Base-by-base conservation (phyloP, 2,329 filamentous ascomycete genomes). In the Eutypa lata region DNA sequence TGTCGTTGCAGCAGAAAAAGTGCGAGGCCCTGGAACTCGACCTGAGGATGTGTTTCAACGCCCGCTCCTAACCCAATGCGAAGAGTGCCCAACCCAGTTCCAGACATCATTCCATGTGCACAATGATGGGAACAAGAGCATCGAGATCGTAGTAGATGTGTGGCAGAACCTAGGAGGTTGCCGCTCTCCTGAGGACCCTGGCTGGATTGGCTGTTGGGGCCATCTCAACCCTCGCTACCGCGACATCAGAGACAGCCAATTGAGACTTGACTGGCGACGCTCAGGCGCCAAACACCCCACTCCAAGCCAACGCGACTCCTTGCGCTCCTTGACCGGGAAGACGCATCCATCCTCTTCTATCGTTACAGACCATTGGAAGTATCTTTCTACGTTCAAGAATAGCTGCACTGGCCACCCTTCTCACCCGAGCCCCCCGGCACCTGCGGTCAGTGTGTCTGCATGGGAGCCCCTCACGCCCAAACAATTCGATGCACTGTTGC, bases 181-280 rank as follows among this genome's bases (percentile, higher is more conserved):
- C 19, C 52, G 44, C 3, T n/a, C 16, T 10, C 54, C 54, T n/a
- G 40, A 31, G 18, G 10, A 22, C 3, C 40, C 52, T 33, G 54
- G 54, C 37, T 56, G 54, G 54, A 11, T 48, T 16, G 54, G 48
- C 19, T 56, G 54, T 28, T 56, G 54, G 54, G 54, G 54, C 13
- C 42, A 37, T 16, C 37, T 52, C 40, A 56, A 56, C 14, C 47
- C 51, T 18, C 54, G 54, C 2, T 47, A 52, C 33, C 13, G 37
- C 44, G 24, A 11, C n/a, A 19, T 16, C n/a, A n/a, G n/a, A 16
- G 53, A 50, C 16, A 44, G 50, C 8, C 33, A 50, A 16, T 43
- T 45, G 26, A 24, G 38, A 18, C 24, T 16, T 13, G 21, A 22
- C 7, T 54, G 52, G 52, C 7, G 21, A 18, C 31, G 43, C 10